Base-by-base conservation (phyloP, 2,329 filamentous ascomycete species). In the Epichloe uncinata region DNA sequence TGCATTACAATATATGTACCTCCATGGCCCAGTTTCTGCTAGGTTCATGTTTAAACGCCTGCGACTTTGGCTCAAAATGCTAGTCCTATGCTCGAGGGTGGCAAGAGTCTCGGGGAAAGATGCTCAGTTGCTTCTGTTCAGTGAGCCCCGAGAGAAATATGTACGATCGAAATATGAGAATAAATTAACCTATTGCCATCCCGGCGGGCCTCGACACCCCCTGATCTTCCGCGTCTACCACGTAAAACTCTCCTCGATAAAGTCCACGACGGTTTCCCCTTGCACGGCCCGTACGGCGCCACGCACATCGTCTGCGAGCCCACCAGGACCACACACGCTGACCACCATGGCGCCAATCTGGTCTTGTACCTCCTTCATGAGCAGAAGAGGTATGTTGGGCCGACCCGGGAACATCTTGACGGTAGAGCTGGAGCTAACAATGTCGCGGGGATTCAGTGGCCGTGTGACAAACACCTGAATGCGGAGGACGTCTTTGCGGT, bases 391-490 rank as follows among this genome's bases (percentile, higher is more conserved):
- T 42, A 95, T 78, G 61, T 95, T 88, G 9, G 91, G 91, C 56
- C 90, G 81, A 2, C 93, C 91, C 2, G 89, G 85, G 65, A 87
- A 88, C 84, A 97, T 93, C 67, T 90, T 87, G 49, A 97, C 89
- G 4, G 85, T 91, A 2, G 78, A 75, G 50, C 82, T 87, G 4
- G 84, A 81, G 45, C 81, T 87, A 58, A 82, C 75, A 47, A 95
- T 85, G 61, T 94, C 86, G 62, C 82, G 84, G n/a, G 84, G 81
- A 62, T 84, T 87, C 58, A 86, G 83, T 1, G 91, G 91, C 49
- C 88, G 77, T 5, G 93, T 97, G 57, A 97, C 82, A 68, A 95
- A 97, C 45, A 97, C 78, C 58, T 91, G 81, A 59, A 97, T 86
- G 57, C 82, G 84, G 42, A 98, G 77, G 33, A 95, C 75, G 46